phyloP scores from a whole-genome alignment of 2,329 filamentous ascomycete species.

The Colletotrichum aenigma region DNA sequence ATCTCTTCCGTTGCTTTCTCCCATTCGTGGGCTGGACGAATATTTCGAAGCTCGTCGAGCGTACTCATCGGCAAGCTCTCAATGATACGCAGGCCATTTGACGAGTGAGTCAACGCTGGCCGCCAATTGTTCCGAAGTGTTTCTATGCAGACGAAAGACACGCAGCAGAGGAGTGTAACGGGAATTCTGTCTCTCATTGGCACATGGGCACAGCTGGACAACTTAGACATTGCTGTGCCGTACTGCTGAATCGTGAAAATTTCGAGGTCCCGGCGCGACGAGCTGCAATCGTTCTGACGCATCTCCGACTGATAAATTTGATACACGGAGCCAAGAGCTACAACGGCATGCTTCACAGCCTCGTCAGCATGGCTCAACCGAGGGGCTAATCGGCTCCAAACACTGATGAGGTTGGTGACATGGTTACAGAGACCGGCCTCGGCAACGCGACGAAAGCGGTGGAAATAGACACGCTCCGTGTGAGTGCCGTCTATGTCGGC shows the following conservation, averaged over 20 bases:
- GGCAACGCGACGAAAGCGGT: conserved; percentile 34
- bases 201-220: conserved; percentile 1
- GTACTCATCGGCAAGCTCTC: conserved; percentile 26
- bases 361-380: conserved; percentile 31
- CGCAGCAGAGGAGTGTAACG: conserved; percentile 34
- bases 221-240: conserved; percentile 36
- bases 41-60: background rate
- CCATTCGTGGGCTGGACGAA: background rate
- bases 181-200: conserved; percentile 27
- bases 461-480: conserved; percentile 37
- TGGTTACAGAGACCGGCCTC: conserved; percentile 31
- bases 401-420: conserved; percentile 29
- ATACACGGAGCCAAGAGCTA: conserved; percentile 36
- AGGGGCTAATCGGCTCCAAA: conserved; percentile 34
- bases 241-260: conserved; percentile 43
- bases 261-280: conserved; percentile 31
- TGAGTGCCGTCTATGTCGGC: conserved; percentile 39
- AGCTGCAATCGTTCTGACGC: conserved; percentile 6
- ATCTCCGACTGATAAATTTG: conserved; percentile 25
- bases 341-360: conserved; percentile 35
- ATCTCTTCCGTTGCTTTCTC: background rate
- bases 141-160: conserved; percentile 35
- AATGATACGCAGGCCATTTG: conserved; percentile 34
- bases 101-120: conserved; percentile 30
- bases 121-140: conserved; percentile 28